Base-by-base conservation (phyloP, 176 grass and related monocot species). In the Bothriochloa decipiens region DNA sequence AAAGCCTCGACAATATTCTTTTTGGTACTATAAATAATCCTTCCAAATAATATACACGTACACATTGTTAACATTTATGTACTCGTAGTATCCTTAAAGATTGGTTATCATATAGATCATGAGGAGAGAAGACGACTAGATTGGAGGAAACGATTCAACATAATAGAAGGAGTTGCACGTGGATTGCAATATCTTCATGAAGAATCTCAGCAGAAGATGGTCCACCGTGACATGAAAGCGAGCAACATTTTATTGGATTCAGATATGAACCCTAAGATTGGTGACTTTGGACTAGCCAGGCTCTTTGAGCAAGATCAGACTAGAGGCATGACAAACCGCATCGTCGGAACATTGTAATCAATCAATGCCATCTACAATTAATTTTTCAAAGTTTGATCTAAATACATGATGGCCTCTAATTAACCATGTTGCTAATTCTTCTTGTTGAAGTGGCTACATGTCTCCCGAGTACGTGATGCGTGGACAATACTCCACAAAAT, bases 401-500 rank as follows among this genome's bases (percentile, higher is more conserved):
- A 3, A 18, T 15, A 25, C 20, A 81, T 37, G 50, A 37, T n/a
- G 4, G 7, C 22, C 4, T 4, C 46, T 35, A 70, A 52, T 50
- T 77, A 11, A 87, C 8, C 20, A 27, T 75, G 20, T 0, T 53
- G 2, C 70, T 68, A 43, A 68, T 68, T 64, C 46, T 32, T 75
- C 23, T 52, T 7, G 0, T 4, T 83, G 70, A 77, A 88, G 89
- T 39, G 86, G 86, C 11, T 88, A 88, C 77, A 86, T 86, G 85
- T 82, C 86, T 23, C 86, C 86, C 0, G 86, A 83, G 65, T 88
- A 94, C 7, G 80, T 82, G 60, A 81, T 81, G 61, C 83, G 82
- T 32, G 92, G 92, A 40, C 83, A 81, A 7, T 94, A 86, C 23
- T 94, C 92, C 6, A 73, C 69, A 12, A 94, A 94, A 70, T 94